Base-by-base conservation (phyloP, 1,139 yeast genomes). In the Yamadazyma conglobata region DNA sequence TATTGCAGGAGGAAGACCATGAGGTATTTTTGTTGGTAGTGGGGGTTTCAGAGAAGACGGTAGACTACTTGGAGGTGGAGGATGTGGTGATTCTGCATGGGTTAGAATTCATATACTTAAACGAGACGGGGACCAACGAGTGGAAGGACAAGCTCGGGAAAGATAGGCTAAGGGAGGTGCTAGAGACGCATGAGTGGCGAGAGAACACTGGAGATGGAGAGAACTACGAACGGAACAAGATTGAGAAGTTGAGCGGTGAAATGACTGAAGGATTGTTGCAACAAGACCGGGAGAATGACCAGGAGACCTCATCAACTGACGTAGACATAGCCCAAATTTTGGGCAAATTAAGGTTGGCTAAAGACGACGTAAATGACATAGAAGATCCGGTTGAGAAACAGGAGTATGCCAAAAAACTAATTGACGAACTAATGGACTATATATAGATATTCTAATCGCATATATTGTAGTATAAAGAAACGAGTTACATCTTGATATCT, bases 181-280 rank as follows among this genome's bases (percentile, higher is more conserved):
- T 68, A 8, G 61, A 67, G 16, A 47, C 64, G 2, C 70, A 68
- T 37, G 68, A 63, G 18, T 68, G 74, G 74, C n/a, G n/a, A n/a
- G 37, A 43, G 10, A 47, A 51, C 25, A 44, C 50, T 30, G 52
- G 49, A 2, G 4, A 5, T 5, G 27, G 32, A 5, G 10, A 9
- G 13, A 13, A 6, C 1, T 53, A 54, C 31, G 32, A 42, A 13
- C 16, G 32, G 10, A 47, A 43, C 25, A 58, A 62, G 35, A 23
- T 38, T 22, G 44, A 45, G 1, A 54, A 51, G 28, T 33, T 56
- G 14, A 15, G 20, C 8, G 41, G 39, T 4, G 46, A 47, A 8
- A 63, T 64, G 70, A 43, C 56, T 9, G 34, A 46, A 30, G 50
- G 57, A 2, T 45, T 64, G 22, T 34, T 64, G 16, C 10, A 12